Evolutionary conservation across 2,329 filamentous ascomycete species (phyloP).

Genomic region (Metarhizium guizhouense): DNA sequence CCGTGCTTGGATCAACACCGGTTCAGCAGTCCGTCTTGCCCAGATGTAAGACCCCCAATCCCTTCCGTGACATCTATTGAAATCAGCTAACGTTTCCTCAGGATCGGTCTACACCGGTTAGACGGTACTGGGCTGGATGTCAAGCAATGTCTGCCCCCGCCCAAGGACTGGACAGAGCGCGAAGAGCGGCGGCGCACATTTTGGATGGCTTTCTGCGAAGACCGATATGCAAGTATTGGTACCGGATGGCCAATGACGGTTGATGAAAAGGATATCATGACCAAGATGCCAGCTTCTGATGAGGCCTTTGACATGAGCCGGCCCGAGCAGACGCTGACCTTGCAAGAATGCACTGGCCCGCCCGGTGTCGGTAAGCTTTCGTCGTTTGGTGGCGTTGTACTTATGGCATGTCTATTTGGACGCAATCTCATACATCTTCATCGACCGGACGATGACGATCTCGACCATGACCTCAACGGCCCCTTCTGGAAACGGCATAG

Average conservation of each 20-base stretch:
- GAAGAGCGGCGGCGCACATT: slow-evolving; percentile 90
- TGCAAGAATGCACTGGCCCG: slow-evolving; percentile 61
- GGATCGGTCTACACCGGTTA: slow-evolving; percentile 85
- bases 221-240: slow-evolving; percentile 89
- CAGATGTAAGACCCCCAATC: slow-evolving; percentile 56
- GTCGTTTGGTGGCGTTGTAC: slow-evolving; percentile 67
- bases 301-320: slow-evolving; percentile 77
- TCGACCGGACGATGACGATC: slow-evolving; percentile 71
- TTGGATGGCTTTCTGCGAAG: slow-evolving; percentile 87
- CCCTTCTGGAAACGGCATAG: slow-evolving; percentile 95
- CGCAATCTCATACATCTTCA: slow-evolving; percentile 87
- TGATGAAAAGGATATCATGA: slow-evolving; percentile 85
- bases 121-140: slow-evolving; percentile 80
- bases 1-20: slow-evolving; percentile 87
- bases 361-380: slow-evolving; percentile 67
- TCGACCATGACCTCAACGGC: slow-evolving; percentile 80
- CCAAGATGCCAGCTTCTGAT: slow-evolving; percentile 74
- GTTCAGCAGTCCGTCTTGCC: slow-evolving; percentile 67
- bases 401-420: slow-evolving; percentile 86
- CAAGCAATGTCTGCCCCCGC: slow-evolving; percentile 79
- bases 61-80: not conserved
- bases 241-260: slow-evolving; percentile 96
- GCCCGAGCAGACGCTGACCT: slow-evolving; percentile 59
- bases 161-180: slow-evolving; percentile 86
- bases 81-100: slow-evolving; percentile 29